phyloP scores from a whole-genome alignment of 495 filamentous ascomycete species.

The Annulohypoxylon nitens region DNA sequence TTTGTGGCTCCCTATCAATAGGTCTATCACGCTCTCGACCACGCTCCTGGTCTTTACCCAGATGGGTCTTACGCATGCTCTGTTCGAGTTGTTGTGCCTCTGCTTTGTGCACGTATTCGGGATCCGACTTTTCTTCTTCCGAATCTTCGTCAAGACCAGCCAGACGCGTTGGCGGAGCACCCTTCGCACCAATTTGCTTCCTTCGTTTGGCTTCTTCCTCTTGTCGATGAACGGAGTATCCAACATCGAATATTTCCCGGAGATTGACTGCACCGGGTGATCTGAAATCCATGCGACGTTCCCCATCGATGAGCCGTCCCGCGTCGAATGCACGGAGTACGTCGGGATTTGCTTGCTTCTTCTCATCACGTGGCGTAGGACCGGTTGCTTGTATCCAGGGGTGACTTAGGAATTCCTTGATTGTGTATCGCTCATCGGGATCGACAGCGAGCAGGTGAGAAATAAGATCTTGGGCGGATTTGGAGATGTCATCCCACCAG shows the following conservation, averaged over 20 bases:
- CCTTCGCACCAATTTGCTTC: conserved; percentile 77
- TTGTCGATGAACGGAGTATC: conserved; percentile 95
- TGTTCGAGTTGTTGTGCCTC: conserved; percentile 79
- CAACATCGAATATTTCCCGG: conserved; percentile 96
- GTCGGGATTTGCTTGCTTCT: conserved; percentile 61
- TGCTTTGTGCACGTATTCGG: conserved; percentile 74
- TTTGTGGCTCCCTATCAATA: conserved; percentile 59
- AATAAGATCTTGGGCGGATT: conserved; percentile 93
- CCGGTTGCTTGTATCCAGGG: conserved; percentile 85
- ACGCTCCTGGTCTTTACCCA: conserved; percentile 69
- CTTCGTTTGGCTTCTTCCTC: conserved; percentile 95
- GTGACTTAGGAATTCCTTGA: conserved; percentile 87
- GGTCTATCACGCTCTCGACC: conserved; percentile 62
- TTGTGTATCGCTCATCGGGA: conserved; percentile 89
- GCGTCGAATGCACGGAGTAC: conserved; percentile 67
- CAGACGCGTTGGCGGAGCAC: conserved; percentile 54
- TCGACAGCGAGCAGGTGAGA: conserved; percentile 94
- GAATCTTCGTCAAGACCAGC: conserved; percentile 79
- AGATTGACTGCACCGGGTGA: conserved; percentile 95
- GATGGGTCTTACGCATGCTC: conserved; percentile 83
- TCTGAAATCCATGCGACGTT: conserved; percentile 87
- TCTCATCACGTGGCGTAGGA: conserved; percentile 71
- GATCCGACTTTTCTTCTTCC: conserved; percentile 70
- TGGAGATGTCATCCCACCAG: conserved; percentile 99
- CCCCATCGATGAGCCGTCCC: conserved; percentile 69